Base-by-base conservation (phyloP, 2,329 filamentous ascomycete species). In the Cladophialophora immunda region DNA sequence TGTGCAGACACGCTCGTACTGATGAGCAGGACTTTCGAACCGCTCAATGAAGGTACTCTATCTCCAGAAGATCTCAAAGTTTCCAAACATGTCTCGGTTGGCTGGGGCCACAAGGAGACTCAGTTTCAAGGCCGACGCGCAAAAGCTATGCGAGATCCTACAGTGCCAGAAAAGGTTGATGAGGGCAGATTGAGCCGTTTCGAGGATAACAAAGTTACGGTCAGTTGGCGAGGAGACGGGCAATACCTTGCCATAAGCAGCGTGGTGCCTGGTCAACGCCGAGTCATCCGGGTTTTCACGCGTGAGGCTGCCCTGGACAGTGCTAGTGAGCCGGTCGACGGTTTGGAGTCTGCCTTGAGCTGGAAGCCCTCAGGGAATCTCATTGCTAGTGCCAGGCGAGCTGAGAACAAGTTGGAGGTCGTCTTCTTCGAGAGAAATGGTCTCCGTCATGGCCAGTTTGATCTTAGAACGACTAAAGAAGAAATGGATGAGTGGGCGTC, bases 401-500 rank as follows among this genome's bases (percentile, higher is more conserved):
- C 88, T n/a, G 64, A 58, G 3, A 56, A 47, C 5, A 84, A 84
- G n/a, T 81, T 92, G 22, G 90, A 97, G 72, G 89, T 98, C 53
- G 89, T 97, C 2, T 99, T 99, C 79, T 99, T 99, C 73, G 95
- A 99, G 81, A 87, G 94, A 60, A 99, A 99, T 74, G 95, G 95
- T n/a, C 84, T 99, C 66, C 88, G 94, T n/a, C 95, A 99, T 78
- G 95, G 95, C 4, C 88, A 97, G 71, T 99, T 98, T 75, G 88
- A 88, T n/a, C 83, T 99, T 19, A 88, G 92, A 55, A 77, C 90
- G 36, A 86, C 84, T 2, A 81, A 86, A 13, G 85, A 88, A 66
- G 87, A 89, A 57, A 79, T 86, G 62, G 78, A 85, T 7, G 79
- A 81, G 1, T 82, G 85, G 71, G 84, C 83, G 11, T 84, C 84